Percentiles rank a stretch among this genome's conserved stretches.
Conservation (phyloP, 495 filamentous ascomycete species). For the Podospora pseudoanserina region DNA sequence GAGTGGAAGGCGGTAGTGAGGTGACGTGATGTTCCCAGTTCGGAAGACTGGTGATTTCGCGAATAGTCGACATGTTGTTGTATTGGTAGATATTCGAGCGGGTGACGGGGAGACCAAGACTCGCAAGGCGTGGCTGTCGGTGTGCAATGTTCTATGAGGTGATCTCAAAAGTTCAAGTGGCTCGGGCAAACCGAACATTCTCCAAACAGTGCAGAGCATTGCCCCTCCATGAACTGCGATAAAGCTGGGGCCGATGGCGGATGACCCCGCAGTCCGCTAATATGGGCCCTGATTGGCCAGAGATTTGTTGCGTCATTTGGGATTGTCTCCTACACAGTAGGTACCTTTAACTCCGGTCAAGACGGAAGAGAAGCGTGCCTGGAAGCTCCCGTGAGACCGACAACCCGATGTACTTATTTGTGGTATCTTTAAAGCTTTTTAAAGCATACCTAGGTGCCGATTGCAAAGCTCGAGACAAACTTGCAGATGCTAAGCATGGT, state of each 20-base stretch:
- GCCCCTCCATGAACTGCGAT: constrained; percentile 12
- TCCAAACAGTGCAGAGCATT: constrained; percentile 1
- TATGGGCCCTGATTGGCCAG: neutral
- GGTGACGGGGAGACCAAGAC: no score
- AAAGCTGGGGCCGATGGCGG: constrained; percentile 15
- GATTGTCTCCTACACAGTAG: neutral
- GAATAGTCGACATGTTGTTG: constrained; percentile 62
- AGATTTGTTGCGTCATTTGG: neutral
- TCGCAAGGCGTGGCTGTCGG: no score
- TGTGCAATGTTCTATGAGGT: neutral
- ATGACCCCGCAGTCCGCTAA: constrained; percentile 13
- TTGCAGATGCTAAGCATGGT: no score
- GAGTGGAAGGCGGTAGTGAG: constrained; percentile 60
- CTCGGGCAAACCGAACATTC: neutral
- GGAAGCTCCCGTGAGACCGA: no score
- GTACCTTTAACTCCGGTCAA: neutral
- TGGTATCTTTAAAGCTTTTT: no score
- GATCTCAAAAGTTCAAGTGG: neutral
- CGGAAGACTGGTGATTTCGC: constrained; percentile 64
- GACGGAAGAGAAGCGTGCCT: neutral
- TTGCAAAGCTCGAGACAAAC: neutral
- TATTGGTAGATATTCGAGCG: neutral
- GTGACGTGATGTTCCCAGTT: constrained; percentile 64
- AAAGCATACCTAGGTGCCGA: no score
- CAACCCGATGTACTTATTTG: no score